Evolutionary conservation across 2,329 filamentous ascomycete species (phyloP), one percentile per base, ranked within the genome.

Genomic region (Blastomyces gilchristii): DNA sequence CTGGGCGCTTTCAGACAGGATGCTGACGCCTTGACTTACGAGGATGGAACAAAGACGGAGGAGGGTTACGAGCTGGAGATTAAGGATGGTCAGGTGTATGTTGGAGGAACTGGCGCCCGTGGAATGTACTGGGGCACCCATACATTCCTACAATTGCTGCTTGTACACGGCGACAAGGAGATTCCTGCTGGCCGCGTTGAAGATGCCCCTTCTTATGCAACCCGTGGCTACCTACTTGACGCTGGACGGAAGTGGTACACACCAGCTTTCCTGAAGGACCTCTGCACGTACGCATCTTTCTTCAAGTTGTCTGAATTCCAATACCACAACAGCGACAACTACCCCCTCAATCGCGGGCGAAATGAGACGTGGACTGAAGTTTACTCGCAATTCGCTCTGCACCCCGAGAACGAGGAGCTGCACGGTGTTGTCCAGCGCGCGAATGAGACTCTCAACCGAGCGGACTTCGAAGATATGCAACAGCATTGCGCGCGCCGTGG

Each of bases 301-400:
- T 85, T 83, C 74, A 86, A 85, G 68, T 79, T 85, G 66, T 85
- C 84, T 65, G 79, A 79, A 0, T 81, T 85, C 61, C 83, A 85
- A 54, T 71, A 85, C 22, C 83, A 86, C 68, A 75, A 84, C 3
- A 83, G 79, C 64, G 83, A 86, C 68, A 85, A 85, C 66, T 78
- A 81, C 53, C 82, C 82, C 45, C 73, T 78, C 0, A 73, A 76
- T 28, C 75, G 79, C 22, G 83, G 84, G 57, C 77, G 75, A 2
- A 74, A 76, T 22, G 78, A 81, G 58, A 76, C 76, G 0, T 80
- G 78, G 61, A 69, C 81, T 37, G 71, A 79, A 12, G 74, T 85
- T 0, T 85, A 85, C 65, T 79, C 83, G 1, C 76, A 81, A 6
- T 86, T 86, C 68, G 76, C 83, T 0, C 73, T 84, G 1, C 79